Percentiles rank a stretch among this genome's conserved stretches.
Evolutionary conservation across 1,284 basidiomycete species (phyloP).

Genomic region (Bjerkandera adusta): DNA sequence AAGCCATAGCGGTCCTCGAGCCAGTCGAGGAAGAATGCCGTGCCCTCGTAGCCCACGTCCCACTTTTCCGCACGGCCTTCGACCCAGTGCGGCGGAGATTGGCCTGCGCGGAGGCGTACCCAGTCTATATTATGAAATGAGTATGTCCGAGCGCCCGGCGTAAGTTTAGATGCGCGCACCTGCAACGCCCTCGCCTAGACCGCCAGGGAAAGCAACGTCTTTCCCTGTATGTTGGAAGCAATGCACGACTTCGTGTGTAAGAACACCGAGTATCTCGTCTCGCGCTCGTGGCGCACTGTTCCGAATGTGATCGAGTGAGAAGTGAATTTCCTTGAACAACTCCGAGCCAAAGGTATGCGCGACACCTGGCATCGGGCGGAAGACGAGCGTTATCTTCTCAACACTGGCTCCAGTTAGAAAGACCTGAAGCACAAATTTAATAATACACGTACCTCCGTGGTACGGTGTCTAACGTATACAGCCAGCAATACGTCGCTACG

Average conservation of each 20-base stretch:
- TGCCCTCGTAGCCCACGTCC: slow-evolving; percentile 72
- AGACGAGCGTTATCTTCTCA: slow-evolving; percentile 49
- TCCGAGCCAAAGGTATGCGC: slow-evolving; percentile 59
- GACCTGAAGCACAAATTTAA: not conserved
- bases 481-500: slow-evolving; percentile 49
- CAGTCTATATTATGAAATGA: slow-evolving; percentile 46
- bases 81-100: slow-evolving; percentile 67
- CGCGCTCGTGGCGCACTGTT: slow-evolving; percentile 42
- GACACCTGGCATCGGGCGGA: slow-evolving; percentile 64
- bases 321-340: slow-evolving; percentile 66
- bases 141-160: not conserved
- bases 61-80: slow-evolving; percentile 44
- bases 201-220: slow-evolving; percentile 53
- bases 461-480: slow-evolving; percentile 57
- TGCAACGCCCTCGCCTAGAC: slow-evolving; percentile 72
- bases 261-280: slow-evolving; percentile 64
- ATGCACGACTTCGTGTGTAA: slow-evolving; percentile 69
- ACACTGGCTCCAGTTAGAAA: slow-evolving; percentile 39
- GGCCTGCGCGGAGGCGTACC: slow-evolving; percentile 57
- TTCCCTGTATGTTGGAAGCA: slow-evolving; percentile 68
- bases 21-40: slow-evolving; percentile 74
- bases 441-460: slow-evolving; percentile 51
- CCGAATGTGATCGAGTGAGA: slow-evolving; percentile 61
- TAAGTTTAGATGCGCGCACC: slow-evolving; percentile 38
- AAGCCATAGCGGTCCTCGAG: slow-evolving; percentile 54